phyloP scores from a whole-genome alignment of 768 basidiomycete species.

The Mycena capillaripes region DNA sequence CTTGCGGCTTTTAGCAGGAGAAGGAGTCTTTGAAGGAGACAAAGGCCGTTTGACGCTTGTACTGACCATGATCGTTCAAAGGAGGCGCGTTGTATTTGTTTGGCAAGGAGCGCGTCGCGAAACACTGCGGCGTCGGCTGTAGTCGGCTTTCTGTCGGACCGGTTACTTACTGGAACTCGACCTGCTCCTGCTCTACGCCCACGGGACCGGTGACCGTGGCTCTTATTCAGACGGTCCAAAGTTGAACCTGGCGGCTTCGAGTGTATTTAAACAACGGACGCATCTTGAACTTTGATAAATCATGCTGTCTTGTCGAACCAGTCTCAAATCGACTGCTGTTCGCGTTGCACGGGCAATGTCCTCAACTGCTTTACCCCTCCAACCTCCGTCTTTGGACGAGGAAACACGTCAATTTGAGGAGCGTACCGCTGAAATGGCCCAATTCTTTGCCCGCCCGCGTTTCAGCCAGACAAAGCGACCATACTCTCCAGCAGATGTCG shows the following conservation, averaged over 20 bases:
- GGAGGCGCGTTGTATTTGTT: constrained; percentile 3
- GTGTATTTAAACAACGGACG: not conserved
- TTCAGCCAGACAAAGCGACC: constrained; percentile 82
- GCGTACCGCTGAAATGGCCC: constrained; percentile 72
- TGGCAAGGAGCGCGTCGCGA: not conserved
- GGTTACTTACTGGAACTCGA: too few species aligned
- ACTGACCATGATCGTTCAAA: not conserved
- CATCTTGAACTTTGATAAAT: not conserved
- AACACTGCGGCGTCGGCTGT: not conserved
- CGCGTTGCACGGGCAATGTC: constrained; percentile 57
- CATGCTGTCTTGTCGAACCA: constrained; percentile 42
- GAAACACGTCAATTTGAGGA: constrained; percentile 72
- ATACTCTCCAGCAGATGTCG: constrained; percentile 85
- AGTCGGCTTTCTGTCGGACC: not conserved
- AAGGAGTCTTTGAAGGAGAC: constrained; percentile 7
- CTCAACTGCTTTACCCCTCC: constrained; percentile 63
- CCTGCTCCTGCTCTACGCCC: too few species aligned
- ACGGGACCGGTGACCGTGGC: too few species aligned
- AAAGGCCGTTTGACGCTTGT: constrained; percentile 23
- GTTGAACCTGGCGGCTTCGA: not conserved
- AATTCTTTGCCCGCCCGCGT: constrained; percentile 83
- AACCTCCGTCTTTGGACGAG: constrained; percentile 68
- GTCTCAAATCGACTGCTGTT: constrained; percentile 40
- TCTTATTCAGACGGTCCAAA: not conserved
- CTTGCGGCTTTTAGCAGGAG: constrained; percentile 39